phyloP scores from a whole-genome alignment of 148 eudicot genomes.

The Silene latifolia region DNA sequence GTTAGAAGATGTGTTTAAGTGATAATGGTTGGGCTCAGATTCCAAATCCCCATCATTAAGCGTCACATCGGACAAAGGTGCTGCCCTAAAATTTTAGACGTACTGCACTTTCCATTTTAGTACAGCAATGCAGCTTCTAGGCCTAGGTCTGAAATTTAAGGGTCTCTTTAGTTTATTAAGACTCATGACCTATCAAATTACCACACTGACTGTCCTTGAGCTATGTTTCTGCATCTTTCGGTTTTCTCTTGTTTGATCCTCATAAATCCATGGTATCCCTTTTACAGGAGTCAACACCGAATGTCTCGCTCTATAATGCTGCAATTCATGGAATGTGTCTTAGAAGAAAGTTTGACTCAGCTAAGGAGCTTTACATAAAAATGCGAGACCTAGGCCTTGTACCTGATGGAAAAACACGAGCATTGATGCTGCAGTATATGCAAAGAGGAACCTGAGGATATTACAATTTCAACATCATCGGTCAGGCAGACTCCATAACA shows the following conservation, averaged over 20 bases:
- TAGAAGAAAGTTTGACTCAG: slow-evolving; percentile 43
- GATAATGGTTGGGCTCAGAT: too few species aligned
- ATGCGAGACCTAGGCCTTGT: slow-evolving; percentile 56
- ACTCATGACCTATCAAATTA: neutral
- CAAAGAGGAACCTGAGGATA: slow-evolving; percentile 12
- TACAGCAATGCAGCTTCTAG: neutral
- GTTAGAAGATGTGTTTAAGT: too few species aligned
- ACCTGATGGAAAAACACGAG: slow-evolving; percentile 70
- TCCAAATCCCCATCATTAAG: too few species aligned
- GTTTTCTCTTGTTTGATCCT: slow-evolving; percentile 1
- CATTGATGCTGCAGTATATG: slow-evolving; percentile 62
- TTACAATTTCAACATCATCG: neutral
- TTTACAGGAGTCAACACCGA: slow-evolving; percentile 38
- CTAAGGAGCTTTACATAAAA: slow-evolving; percentile 49
- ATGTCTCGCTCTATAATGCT: slow-evolving; percentile 64
- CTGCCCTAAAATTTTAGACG: too few species aligned
- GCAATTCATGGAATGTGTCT: slow-evolving; percentile 71
- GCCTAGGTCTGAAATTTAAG: too few species aligned
- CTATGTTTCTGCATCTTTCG: too few species aligned
- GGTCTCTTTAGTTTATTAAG: neutral
- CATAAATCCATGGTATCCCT: neutral
- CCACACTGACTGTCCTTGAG: too few species aligned
- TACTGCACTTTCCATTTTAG: neutral
- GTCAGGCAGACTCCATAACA: neutral
- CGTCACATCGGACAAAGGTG: too few species aligned